Base-by-base conservation (phyloP, 257 asterid species). In the Nicotiana tomentosiformis region DNA sequence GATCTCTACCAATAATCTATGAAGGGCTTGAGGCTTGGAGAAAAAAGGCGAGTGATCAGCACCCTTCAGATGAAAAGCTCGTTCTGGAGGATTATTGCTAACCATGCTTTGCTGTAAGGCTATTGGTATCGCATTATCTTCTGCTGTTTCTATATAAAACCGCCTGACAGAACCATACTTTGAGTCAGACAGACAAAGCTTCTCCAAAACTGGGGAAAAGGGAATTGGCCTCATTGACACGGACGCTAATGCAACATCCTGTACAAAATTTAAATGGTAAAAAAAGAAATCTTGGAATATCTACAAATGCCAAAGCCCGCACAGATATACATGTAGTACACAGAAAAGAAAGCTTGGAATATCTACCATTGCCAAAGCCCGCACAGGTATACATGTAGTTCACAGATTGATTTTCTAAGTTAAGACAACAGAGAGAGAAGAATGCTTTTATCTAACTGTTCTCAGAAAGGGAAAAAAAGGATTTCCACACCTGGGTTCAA, bases 181-280 rank as follows among this genome's bases (percentile, higher is more conserved):
- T 5, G 85, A 64, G 60, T 94, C 98, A 0, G 98, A 90, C 81
- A 96, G 91, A 58, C 91, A 88, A 32, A 96, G 94, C 90, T 92
- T 96, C 89, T 96, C 99, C 86, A 93, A 37, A 77, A 93, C 93
- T 0, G 99, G 99, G 46, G 91, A 85, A 84, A 96, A 96, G 30
- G 99, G 99, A 51, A 94, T 88, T 6, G 98, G 90, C 89, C 98
- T 92, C 99, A 96, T 94, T 17, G 98, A 94, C 56, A 94, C 98
- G 16, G 97, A 91, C 81, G 99, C 99, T 89, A 96, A 86, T 61
- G 98, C 99, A 82, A 94, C 92, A 87, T 96, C 99, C 99, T 96
- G 91, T 14, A 53, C 55, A 20, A 20, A 56, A 61, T 16, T 18
- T 76, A 37, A 53, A 70, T 4, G 64, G 56, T 65, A 53, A 57